These are phyloP conservation scores for Trichoderma citrinoviride DNA, from an alignment of 2,329 filamentous ascomycete species.

Conservation along the genomic window DNA sequence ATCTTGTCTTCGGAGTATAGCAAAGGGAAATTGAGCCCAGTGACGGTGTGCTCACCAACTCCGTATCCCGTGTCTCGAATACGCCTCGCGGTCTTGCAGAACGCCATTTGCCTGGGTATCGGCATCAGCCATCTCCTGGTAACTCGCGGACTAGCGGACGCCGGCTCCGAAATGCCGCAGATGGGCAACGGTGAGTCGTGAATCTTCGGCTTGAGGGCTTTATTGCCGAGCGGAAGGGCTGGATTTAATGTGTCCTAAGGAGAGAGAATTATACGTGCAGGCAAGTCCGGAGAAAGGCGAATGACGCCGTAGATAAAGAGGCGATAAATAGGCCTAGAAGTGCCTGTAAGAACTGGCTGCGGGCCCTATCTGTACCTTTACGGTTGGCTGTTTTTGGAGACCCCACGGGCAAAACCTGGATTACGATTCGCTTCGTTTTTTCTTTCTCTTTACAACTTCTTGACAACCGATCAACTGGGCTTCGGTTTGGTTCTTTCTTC, in stretches of 20 bases:
- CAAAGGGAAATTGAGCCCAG: background rate
- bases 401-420: background rate
- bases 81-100: background rate
- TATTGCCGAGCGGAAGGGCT: background rate
- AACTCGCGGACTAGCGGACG: background rate
- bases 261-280: background rate
- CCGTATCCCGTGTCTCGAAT: background rate
- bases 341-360: too few relatives aligned
- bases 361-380: too few relatives aligned
- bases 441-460: background rate
- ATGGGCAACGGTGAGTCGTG: background rate
- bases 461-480: background rate
- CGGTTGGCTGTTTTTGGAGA: background rate
- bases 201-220: conserved; percentile 1
- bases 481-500: background rate
- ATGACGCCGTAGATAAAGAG: background rate
- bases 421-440: background rate
- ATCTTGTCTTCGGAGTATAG: too few relatives aligned
- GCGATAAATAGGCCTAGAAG: background rate
- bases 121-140: background rate
- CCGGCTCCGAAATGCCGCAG: conserved; percentile 5
- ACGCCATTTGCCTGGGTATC: background rate
- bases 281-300: background rate
- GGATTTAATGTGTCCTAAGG: background rate
- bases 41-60: background rate